Base-by-base conservation (phyloP, 768 basidiomycete genomes). In the Lactarius evosmus region DNA sequence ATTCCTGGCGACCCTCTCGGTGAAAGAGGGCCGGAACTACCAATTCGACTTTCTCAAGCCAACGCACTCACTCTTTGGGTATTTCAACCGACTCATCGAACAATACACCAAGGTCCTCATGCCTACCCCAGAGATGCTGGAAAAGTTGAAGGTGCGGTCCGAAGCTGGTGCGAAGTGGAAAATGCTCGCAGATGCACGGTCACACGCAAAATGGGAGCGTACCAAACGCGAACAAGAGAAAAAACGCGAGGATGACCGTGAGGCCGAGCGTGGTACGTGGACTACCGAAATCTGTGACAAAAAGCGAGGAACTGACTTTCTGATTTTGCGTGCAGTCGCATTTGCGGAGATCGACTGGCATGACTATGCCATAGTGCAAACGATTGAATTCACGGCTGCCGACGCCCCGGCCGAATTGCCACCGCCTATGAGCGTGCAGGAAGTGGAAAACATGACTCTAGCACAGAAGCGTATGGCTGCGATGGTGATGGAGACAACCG, bases 281-380 rank as follows among this genome's bases (percentile, higher is more conserved):
- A n/a, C 59, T 33, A 25, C 54, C 14, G 32, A 36, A n/a, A 55
- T 36, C 27, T n/a, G 27, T 17, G 25, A 29, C 46, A 22, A 40
- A 30, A 60, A 27, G 32, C 34, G 33, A 61, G 44, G 66, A 59
- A 59, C 69, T 67, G 33, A 63, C 38, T 60, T 60, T 34, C 58
- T 52, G 27, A 53, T 69, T 46, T 46, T 60, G 9, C 63, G 17
- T 58, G 7, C 65, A 89, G 91, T 86, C 75, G 96, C 95, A 5
- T 95, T 97, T 72, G 93, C 94, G 50, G 93, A 95, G 73, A 98
- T 99, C 69, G 97, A 99, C 73, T 99, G 97, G 97, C 94, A 99
- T 71, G 97, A 98, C 73, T 98, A 97, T 77, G 93, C 95, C 44
- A 93, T 97, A 61, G 97, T 98, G 7, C 94, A 98, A 73, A 97